These are phyloP conservation scores for Paecilomyces formosus DNA, from an alignment of 2,329 filamentous ascomycete species.

Conservation along the genomic window DNA sequence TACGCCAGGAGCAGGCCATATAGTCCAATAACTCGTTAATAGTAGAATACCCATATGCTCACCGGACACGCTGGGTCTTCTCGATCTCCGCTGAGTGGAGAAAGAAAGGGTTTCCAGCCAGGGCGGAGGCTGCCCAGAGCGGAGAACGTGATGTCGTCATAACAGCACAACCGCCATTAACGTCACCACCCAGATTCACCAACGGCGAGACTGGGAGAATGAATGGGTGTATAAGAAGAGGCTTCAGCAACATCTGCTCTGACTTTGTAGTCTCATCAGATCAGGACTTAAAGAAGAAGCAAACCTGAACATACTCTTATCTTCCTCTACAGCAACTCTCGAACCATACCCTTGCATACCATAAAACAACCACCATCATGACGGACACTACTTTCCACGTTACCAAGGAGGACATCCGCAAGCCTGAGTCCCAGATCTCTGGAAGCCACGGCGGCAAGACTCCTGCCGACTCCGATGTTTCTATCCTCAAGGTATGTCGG, in stretches of 20 bases:
- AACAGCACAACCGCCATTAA: not conserved
- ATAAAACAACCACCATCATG: conserved; percentile 14
- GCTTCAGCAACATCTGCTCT: not conserved
- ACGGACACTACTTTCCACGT: conserved; percentile 39
- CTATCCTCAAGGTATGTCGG: conserved; percentile 38
- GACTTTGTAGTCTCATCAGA: not conserved
- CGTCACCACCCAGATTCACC: not conserved
- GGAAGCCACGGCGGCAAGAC: conserved; percentile 32
- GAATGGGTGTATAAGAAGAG: not conserved
- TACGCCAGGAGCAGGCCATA: not conserved
- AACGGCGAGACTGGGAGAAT: not conserved
- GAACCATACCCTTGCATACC: not conserved
- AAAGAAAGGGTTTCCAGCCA: not conserved
- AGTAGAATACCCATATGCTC: not conserved
- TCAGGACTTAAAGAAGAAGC: not conserved
- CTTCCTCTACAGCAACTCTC: not conserved
- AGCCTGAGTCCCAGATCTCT: conserved; percentile 37
- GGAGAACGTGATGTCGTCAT: not conserved
- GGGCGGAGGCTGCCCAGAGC: not conserved
- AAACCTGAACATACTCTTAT: not conserved
- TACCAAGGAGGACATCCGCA: conserved; percentile 43
- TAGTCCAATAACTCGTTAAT: not conserved
- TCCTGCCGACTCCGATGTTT: conserved; percentile 38
- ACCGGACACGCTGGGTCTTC: not conserved
- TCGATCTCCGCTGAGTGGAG: not conserved